Percentiles rank a stretch among this genome's conserved stretches.
phyloP scores from a whole-genome alignment of 2,329 filamentous ascomycete species.

The Aschersonia sp. region DNA sequence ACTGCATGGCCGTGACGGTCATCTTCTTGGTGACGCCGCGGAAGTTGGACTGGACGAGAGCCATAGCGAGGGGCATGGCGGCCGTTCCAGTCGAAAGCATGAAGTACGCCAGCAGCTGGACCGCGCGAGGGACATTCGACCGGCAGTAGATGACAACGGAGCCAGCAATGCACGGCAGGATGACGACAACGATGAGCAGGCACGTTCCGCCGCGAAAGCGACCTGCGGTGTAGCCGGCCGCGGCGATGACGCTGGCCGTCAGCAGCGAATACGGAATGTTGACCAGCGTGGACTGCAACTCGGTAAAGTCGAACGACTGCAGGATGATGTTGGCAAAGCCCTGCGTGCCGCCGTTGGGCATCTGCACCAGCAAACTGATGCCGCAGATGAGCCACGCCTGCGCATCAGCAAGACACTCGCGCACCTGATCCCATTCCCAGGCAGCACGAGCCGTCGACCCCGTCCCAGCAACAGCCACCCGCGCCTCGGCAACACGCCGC shows the following conservation, averaged over 20 bases:
- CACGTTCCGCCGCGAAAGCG: conserved; percentile 36
- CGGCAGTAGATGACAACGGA: conserved; percentile 38
- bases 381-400: conserved; percentile 46
- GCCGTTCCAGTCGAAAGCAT: conserved; percentile 37
- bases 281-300: conserved; percentile 38
- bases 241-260: conserved; percentile 29
- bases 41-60: conserved; percentile 40
- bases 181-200: conserved; percentile 32
- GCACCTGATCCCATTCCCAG: conserved; percentile 35
- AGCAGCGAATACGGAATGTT: conserved; percentile 45
- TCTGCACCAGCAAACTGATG: conserved; percentile 37
- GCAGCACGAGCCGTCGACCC: conserved; percentile 31
- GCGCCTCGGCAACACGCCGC: conserved; percentile 28
- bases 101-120: conserved; percentile 43
- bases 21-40: conserved; percentile 52
- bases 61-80: conserved; percentile 38
- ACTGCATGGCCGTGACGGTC: conserved; percentile 59
- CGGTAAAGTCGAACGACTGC: conserved; percentile 39
- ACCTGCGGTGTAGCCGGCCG: conserved; percentile 35
- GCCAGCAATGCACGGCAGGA: conserved; percentile 36
- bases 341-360: conserved; percentile 48
- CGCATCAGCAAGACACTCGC: conserved; percentile 39
- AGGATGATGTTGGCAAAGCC: conserved; percentile 44
- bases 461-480: conserved; percentile 34
- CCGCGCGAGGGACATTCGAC: conserved; percentile 20